A percentile compares a stretch with the other conserved stretches of the same genome.
Conservation (phyloP, 2,329 filamentous ascomycete genomes). For the Graphilbum fragrans region DNA sequence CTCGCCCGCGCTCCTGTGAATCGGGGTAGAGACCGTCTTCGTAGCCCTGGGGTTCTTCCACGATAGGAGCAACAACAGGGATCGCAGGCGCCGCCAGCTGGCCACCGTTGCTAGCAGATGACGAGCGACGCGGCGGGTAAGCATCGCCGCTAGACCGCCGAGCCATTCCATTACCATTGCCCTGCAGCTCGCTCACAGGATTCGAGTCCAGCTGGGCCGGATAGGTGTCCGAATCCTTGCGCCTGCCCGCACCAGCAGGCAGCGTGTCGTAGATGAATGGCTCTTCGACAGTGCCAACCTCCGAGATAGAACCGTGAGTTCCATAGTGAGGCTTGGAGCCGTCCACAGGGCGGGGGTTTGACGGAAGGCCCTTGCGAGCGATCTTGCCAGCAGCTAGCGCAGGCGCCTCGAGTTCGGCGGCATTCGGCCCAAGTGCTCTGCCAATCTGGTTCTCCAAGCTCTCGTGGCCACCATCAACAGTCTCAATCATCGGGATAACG, state of each 20-base stretch:
- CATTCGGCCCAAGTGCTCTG: neutral
- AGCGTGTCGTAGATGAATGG: conserved; percentile 11
- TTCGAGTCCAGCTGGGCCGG: neutral
- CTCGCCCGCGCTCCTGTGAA: conserved; percentile 4
- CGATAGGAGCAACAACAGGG: conserved; percentile 12
- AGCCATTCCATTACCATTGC: too few relatives aligned
- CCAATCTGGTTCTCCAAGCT: neutral
- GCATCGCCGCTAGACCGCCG: neutral
- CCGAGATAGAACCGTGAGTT: conserved; percentile 7
- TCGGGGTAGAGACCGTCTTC: conserved; percentile 11
- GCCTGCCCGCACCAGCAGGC: neutral
- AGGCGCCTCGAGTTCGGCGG: neutral
- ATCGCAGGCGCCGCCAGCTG: conserved; percentile 1
- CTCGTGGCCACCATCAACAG: conserved; percentile 10
- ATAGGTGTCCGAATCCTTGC: neutral
- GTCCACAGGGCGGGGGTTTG: conserved; percentile 5
- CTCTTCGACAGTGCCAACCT: conserved; percentile 8
- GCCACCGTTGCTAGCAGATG: neutral
- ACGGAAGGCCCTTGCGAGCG: conserved; percentile 12
- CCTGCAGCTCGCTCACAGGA: neutral
- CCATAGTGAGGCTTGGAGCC: neutral
- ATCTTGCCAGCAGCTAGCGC: conserved; percentile 16
- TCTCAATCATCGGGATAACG: conserved; percentile 26
- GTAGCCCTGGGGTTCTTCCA: conserved; percentile 18
- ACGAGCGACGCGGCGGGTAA: neutral